Percentiles rank a stretch among this genome's conserved stretches.
phyloP scores from a whole-genome alignment of 2,329 filamentous ascomycete species.

The Calcarisporium arbuscula region DNA sequence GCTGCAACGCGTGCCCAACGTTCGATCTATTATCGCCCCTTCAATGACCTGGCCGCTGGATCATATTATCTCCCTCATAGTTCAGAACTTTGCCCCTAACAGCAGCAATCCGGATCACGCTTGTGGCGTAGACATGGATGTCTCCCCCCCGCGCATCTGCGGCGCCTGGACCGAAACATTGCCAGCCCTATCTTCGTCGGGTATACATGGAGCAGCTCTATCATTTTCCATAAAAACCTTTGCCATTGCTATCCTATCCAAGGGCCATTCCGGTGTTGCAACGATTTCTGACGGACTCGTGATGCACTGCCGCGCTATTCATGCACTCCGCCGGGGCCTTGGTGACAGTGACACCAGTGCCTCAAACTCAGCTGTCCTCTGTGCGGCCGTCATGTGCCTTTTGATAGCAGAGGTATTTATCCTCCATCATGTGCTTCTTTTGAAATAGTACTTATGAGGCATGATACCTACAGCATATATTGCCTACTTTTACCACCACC shows the following conservation, averaged over 20 bases:
- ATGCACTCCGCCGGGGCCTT: conserved; percentile 17
- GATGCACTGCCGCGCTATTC: conserved; percentile 22
- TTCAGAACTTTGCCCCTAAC: conserved; percentile 15
- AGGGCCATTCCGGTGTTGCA: conserved; percentile 12
- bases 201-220: conserved; percentile 15
- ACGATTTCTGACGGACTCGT: conserved; percentile 18
- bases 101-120: conserved; percentile 4
- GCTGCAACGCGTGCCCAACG: neutral
- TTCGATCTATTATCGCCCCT: neutral
- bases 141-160: conserved; percentile 28
- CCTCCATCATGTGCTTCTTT: neutral
- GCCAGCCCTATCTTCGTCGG: conserved; percentile 19
- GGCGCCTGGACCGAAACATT: conserved; percentile 34
- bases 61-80: conserved; percentile 17
- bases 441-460: neutral
- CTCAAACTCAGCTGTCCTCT: conserved; percentile 19
- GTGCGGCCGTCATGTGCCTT: conserved; percentile 30
- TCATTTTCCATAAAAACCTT: conserved; percentile 25
- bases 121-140: neutral
- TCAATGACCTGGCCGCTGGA: conserved; percentile 15
- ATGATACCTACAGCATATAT: conserved; percentile 15
- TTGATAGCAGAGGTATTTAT: conserved; percentile 18
- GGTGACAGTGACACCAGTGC: neutral
- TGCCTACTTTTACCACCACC: conserved; percentile 19
- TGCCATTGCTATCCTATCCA: conserved; percentile 20